Evolutionary conservation across 208 protist genomes (phyloP).

Genomic region (Trichomonas vaginalis): DNA sequence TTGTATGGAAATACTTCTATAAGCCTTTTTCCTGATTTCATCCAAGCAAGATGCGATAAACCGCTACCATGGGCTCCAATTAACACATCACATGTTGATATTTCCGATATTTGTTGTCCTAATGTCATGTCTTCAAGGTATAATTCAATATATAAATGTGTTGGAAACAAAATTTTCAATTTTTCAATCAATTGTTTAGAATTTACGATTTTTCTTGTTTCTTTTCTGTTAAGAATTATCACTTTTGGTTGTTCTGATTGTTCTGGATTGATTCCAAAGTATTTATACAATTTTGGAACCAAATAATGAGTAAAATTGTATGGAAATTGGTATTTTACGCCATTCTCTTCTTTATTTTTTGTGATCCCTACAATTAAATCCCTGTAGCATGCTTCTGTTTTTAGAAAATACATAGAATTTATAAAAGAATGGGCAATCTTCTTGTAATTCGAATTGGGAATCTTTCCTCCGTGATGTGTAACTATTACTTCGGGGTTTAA

Average conservation of each 20-base stretch:
- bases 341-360: not conserved
- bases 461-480: not conserved
- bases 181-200: not conserved
- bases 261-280: not conserved
- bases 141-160: not conserved
- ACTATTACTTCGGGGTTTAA: not conserved
- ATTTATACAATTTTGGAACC: not conserved
- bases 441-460: too few species aligned
- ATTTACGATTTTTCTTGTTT: not conserved
- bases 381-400: not conserved
- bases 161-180: not conserved
- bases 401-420: not conserved
- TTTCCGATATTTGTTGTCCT: not conserved
- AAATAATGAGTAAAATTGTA: not conserved
- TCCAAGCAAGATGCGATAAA: not conserved
- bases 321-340: not conserved
- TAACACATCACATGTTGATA: not conserved
- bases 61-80: conserved; percentile 10
- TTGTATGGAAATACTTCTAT: conserved; percentile 7
- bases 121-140: not conserved
- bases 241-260: not conserved
- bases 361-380: not conserved
- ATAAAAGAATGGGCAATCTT: not conserved
- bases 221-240: not conserved
- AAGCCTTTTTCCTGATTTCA: not conserved